Evolutionary conservation across 129 eudicot species (phyloP).

Genomic region (Tagetes patula): DNA sequence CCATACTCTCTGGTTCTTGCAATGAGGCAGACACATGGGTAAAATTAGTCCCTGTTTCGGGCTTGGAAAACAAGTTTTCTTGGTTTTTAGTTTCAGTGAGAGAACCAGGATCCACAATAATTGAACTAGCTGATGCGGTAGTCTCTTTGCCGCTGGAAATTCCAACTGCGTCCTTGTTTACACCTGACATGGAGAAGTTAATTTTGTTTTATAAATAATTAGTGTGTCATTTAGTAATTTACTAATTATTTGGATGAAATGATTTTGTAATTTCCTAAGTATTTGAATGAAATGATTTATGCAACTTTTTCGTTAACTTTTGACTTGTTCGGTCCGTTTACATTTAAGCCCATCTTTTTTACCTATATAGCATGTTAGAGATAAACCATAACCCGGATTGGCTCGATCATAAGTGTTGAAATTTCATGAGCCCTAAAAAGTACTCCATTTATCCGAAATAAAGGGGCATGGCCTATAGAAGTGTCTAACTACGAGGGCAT

Average conservation of each 20-base stretch:
- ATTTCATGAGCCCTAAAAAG: background rate
- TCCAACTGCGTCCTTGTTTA: conserved; percentile 50
- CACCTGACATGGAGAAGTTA: conserved; percentile 34
- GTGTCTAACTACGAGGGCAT: background rate
- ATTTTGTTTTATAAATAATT: background rate
- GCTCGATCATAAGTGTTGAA: background rate
- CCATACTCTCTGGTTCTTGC: conserved; percentile 29
- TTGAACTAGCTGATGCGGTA: conserved; percentile 21
- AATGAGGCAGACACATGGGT: conserved; percentile 25
- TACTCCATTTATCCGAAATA: background rate
- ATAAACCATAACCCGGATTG: background rate
- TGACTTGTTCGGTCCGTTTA: background rate
- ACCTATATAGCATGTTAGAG: background rate
- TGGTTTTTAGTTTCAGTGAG: conserved; percentile 23
- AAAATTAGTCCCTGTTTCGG: conserved; percentile 29
- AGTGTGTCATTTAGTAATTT: background rate
- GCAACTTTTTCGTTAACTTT: background rate
- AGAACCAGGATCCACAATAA: conserved; percentile 20
- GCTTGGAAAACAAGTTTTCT: conserved; percentile 35
- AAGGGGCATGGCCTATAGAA: background rate
- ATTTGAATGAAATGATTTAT: background rate
- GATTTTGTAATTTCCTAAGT: background rate
- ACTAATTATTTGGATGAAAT: background rate
- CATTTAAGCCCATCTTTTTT: background rate
- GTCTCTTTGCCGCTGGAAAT: conserved; percentile 44